These are phyloP conservation scores for Talaromyces marneffei DNA, from an alignment of 2,329 filamentous ascomycete genomes.

Conservation along the genomic window DNA sequence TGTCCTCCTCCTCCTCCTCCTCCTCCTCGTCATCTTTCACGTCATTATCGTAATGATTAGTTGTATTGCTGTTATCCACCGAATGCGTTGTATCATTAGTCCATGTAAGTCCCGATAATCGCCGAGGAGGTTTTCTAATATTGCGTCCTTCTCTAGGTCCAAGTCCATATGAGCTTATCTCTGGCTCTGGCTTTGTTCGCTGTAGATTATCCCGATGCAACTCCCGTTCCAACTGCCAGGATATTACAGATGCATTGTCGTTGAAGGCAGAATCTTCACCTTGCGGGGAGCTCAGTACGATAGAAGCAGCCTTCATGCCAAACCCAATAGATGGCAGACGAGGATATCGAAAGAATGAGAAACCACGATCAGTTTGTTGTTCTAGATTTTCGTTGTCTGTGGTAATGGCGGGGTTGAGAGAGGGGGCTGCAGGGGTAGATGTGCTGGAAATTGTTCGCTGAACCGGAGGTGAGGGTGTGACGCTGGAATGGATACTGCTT, in stretches of 20 bases:
- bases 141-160: constrained; percentile 24
- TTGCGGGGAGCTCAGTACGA: constrained; percentile 18
- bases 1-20: constrained; percentile 5
- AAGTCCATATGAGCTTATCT: constrained; percentile 20
- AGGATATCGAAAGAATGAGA: constrained; percentile 13
- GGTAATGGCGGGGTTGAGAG: constrained; percentile 19
- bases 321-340: constrained; percentile 9
- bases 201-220: constrained; percentile 32
- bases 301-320: constrained; percentile 9
- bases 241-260: constrained; percentile 28
- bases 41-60: constrained; percentile 26
- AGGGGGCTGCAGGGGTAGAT: constrained; percentile 25
- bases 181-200: constrained; percentile 26
- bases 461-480: constrained; percentile 31
- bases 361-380: constrained; percentile 9
- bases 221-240: constrained; percentile 32
- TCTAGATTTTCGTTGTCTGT: constrained; percentile 2
- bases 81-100: constrained; percentile 7
- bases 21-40: neutral
- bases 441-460: constrained; percentile 27
- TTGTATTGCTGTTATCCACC: neutral
- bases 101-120: constrained; percentile 19
- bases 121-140: constrained; percentile 33
- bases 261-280: constrained; percentile 24
- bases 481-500: constrained; percentile 4